Conservation (phyloP, 345 rosid genomes). For the Carallia brachiata region DNA sequence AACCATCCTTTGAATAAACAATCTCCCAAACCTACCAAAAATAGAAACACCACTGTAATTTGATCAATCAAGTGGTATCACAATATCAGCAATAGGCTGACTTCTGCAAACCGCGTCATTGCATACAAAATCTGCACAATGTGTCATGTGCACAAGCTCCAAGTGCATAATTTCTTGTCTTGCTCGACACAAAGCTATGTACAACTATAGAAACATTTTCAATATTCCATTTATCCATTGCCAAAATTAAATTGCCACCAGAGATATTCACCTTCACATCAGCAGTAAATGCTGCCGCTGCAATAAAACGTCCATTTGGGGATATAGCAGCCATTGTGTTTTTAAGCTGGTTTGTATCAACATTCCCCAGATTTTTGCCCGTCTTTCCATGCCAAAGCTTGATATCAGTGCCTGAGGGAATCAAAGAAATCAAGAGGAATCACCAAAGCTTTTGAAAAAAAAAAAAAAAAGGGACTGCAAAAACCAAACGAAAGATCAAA, state of each 20-base stretch:
- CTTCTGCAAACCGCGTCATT: no score
- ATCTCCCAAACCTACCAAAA: slow-evolving; percentile 89
- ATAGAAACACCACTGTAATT: slow-evolving; percentile 12
- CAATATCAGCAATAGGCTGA: no score
- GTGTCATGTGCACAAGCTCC: no score
- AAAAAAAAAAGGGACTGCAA: background rate
- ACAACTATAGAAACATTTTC: no score
- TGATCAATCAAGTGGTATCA: background rate
- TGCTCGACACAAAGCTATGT: background rate
- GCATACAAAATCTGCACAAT: no score
- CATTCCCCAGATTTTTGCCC: slow-evolving; percentile 76
- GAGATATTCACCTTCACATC: slow-evolving; percentile 77
- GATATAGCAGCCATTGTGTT: slow-evolving; percentile 87
- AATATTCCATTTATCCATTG: background rate
- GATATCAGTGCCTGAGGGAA: slow-evolving; percentile 78
- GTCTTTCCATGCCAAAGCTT: slow-evolving; percentile 91
- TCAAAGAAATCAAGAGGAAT: slow-evolving; percentile 13
- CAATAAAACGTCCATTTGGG: slow-evolving; percentile 95
- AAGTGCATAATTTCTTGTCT: background rate
- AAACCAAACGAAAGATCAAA: background rate
- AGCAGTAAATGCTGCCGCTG: slow-evolving; percentile 98
- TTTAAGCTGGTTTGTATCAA: slow-evolving; percentile 94
- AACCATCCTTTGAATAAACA: slow-evolving; percentile 91
- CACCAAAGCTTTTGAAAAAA: background rate
- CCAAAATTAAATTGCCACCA: background rate